phyloP scores from a whole-genome alignment of 768 basidiomycete genomes.

The Rhizopogon rudus region DNA sequence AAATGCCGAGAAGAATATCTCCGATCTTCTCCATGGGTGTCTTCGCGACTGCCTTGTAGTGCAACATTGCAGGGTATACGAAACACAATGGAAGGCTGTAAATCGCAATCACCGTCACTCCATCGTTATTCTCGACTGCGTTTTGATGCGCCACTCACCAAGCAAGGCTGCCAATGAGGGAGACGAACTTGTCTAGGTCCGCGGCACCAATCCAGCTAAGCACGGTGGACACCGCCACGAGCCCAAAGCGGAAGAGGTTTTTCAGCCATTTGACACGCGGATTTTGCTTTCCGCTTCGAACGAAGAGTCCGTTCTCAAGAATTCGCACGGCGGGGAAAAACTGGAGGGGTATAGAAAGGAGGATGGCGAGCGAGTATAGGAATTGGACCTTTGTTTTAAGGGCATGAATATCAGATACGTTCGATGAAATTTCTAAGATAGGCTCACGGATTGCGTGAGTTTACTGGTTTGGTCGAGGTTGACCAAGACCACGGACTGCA shows the following conservation, averaged over 20 bases:
- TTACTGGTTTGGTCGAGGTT: conserved; percentile 82
- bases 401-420: not conserved
- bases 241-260: conserved; percentile 77
- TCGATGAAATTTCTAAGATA: conserved; percentile 3
- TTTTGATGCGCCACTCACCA: conserved; percentile 52
- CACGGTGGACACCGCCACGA: conserved; percentile 76
- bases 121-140: not conserved
- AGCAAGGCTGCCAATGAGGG: conserved; percentile 89
- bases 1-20: conserved; percentile 71
- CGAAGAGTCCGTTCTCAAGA: conserved; percentile 93
- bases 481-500: conserved; percentile 92
- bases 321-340: conserved; percentile 98
- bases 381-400: conserved; percentile 58
- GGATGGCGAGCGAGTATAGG: conserved; percentile 88
- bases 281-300: conserved; percentile 79
- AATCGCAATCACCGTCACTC: conserved; percentile 9
- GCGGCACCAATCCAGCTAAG: conserved; percentile 79
- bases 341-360: conserved; percentile 89
- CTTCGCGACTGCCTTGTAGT: conserved; percentile 79
- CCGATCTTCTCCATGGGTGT: conserved; percentile 59
- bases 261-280: conserved; percentile 91
- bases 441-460: conserved; percentile 80
- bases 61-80: conserved; percentile 90
- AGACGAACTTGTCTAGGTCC: conserved; percentile 94
- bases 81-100: conserved; percentile 87